Evolutionary conservation across 345 rosid species (phyloP).

Genomic region (Linum usitatissimum): DNA sequence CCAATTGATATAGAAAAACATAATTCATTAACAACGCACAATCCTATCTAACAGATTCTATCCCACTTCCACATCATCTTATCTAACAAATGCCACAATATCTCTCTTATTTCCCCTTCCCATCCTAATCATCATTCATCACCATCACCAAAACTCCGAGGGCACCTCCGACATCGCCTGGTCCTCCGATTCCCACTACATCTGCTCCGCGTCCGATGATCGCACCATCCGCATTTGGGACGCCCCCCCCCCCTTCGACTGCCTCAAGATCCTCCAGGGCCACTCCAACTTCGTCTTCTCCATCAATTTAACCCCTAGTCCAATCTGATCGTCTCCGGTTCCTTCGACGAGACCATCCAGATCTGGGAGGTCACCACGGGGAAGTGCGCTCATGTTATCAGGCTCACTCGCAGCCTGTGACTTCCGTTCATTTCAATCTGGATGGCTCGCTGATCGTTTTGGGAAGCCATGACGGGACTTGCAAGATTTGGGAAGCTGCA

Average conservation of each 20-base stretch:
- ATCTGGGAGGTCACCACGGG: conserved; percentile 95
- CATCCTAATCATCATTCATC: too few species aligned
- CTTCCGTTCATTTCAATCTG: conserved; percentile 66
- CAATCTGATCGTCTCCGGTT: too few species aligned
- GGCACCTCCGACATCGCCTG: conserved; percentile 85
- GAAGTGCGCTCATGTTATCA: conserved; percentile 43
- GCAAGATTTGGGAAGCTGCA: conserved; percentile 86
- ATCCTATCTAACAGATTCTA: too few species aligned
- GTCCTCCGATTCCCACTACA: conserved; percentile 92
- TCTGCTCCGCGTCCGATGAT: conserved; percentile 93
- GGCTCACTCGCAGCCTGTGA: conserved; percentile 66
- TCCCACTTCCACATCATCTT: too few species aligned
- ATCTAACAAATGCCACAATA: too few species aligned
- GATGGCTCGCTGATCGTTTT: conserved; percentile 93
- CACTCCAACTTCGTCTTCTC: too few species aligned
- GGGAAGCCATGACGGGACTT: conserved; percentile 78
- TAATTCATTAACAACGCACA: too few species aligned
- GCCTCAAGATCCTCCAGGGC: too few species aligned
- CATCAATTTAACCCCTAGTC: too few species aligned
- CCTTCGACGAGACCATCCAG: conserved; percentile 77
- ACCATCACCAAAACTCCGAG: conserved; percentile 18
- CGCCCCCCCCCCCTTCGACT: conserved; percentile 65
- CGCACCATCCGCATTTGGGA: conserved; percentile 93
- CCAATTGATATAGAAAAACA: too few species aligned
- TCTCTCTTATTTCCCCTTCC: too few species aligned